Conservation (phyloP, 2,329 filamentous ascomycete species). For the Colletotrichum tofieldiae region DNA sequence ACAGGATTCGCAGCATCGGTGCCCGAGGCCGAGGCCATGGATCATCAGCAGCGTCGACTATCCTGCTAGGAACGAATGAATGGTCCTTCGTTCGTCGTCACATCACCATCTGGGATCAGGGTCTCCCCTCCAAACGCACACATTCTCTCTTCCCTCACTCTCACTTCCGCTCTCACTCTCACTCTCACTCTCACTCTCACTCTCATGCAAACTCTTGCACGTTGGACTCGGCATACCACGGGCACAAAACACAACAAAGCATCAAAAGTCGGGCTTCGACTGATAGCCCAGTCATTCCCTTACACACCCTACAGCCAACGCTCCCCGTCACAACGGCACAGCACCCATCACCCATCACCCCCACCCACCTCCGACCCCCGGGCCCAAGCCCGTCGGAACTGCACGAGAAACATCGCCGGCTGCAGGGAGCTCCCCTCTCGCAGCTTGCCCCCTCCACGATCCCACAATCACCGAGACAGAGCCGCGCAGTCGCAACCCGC, state of each 20-base stretch:
- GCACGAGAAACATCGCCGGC: slow-evolving; percentile 15
- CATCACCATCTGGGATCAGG: slow-evolving; percentile 3
- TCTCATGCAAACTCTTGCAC: background rate
- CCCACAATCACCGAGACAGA: slow-evolving; percentile 30
- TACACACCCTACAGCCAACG: background rate
- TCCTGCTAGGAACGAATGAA: too few relatives aligned
- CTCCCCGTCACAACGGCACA: background rate
- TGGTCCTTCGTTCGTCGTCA: slow-evolving; percentile 3
- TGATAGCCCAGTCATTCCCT: too few relatives aligned
- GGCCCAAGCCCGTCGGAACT: slow-evolving; percentile 24
- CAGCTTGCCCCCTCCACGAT: slow-evolving; percentile 11
- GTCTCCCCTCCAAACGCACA: background rate
- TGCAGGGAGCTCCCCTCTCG: slow-evolving; percentile 29
- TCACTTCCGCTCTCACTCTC: background rate
- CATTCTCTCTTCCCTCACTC: background rate
- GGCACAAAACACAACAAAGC: background rate
- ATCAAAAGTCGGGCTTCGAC: too few relatives aligned
- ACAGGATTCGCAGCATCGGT: background rate
- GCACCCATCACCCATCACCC: background rate
- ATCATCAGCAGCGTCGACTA: background rate
- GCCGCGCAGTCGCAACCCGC: slow-evolving; percentile 29
- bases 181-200: background rate
- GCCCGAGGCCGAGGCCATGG: background rate
- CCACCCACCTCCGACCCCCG: background rate
- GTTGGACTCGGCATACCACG: background rate